Conservation (phyloP, 1,139 yeast species). For the Tardiomyces digboiensis region DNA sequence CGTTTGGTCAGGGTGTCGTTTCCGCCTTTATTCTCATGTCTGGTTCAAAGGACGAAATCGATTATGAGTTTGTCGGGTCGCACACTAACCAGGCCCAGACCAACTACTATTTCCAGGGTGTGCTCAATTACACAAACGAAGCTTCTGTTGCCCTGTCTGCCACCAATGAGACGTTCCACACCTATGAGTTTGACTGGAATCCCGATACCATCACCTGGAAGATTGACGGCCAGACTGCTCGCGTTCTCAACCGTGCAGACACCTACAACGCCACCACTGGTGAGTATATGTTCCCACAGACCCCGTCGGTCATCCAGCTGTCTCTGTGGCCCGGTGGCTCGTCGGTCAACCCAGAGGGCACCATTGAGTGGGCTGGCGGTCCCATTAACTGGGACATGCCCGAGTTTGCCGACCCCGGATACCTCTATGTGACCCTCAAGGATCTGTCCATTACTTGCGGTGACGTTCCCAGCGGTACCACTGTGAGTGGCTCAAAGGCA, state of each 20-base stretch:
- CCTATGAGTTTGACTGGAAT: conserved; percentile 71
- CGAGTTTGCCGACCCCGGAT: conserved; percentile 65
- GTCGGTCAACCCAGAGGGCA: conserved; percentile 52
- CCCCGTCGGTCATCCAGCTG: conserved; percentile 74
- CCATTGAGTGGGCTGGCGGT: conserved; percentile 95
- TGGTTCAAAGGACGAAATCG: conserved; percentile 80
- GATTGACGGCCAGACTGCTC: conserved; percentile 57
- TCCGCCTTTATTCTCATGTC: conserved; percentile 74
- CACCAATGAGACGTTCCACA: conserved; percentile 64
- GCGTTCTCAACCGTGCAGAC: conserved; percentile 52
- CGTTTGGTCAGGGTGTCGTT: conserved; percentile 69
- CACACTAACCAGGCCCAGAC: conserved; percentile 56
- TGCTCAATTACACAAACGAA: conserved; percentile 53
- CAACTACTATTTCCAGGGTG: conserved; percentile 67
- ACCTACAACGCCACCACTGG: conserved; percentile 58
- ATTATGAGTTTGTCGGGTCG: conserved; percentile 73
- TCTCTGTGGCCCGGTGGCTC: conserved; percentile 91
- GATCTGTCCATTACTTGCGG: conserved; percentile 53
- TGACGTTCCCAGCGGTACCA: conserved; percentile 49
- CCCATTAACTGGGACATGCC: conserved; percentile 65
- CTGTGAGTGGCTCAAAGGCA: conserved; percentile 38
- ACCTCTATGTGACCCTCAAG: conserved; percentile 56
- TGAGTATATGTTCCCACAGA: conserved; percentile 61
- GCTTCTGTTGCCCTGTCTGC: conserved; percentile 33
- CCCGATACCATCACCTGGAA: conserved; percentile 62